A percentile compares a stretch with the other conserved stretches of the same genome.
Evolutionary conservation across 768 basidiomycete genomes (phyloP).

Genomic region (Glaciozyma martinii): DNA sequence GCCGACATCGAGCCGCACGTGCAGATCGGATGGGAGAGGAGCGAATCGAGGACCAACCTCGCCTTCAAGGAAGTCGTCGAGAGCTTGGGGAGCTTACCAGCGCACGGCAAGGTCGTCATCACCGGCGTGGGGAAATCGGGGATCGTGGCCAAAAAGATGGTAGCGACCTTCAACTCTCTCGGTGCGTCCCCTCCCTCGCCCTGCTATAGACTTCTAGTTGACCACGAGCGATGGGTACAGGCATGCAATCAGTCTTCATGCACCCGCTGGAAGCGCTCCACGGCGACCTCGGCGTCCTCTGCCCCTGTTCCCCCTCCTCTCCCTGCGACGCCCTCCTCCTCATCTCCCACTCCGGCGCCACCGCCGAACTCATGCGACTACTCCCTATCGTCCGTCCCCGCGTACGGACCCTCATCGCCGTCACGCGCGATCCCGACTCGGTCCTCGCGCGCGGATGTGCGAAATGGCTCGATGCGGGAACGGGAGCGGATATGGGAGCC

Average conservation of each 20-base stretch:
- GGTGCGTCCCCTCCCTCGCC: constrained; percentile 10
- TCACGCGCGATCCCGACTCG: constrained; percentile 31
- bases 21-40: background rate
- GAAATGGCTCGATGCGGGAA: constrained; percentile 31
- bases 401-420: constrained; percentile 28
- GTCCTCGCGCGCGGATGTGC: constrained; percentile 29
- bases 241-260: constrained; percentile 33
- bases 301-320: constrained; percentile 20
- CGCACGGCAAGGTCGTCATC: constrained; percentile 20
- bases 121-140: constrained; percentile 35
- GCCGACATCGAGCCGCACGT: background rate
- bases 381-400: constrained; percentile 29
- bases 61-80: constrained; percentile 4
- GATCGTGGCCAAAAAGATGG: constrained; percentile 33
- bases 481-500: constrained; percentile 25
- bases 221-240: constrained; percentile 7
- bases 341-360: constrained; percentile 35
- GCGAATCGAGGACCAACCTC: constrained; percentile 2
- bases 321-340: constrained; percentile 33
- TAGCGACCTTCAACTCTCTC: constrained; percentile 34
- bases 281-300: constrained; percentile 35
- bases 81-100: background rate
- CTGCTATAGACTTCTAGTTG: background rate
- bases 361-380: constrained; percentile 34
- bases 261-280: constrained; percentile 36